Evolutionary conservation across 106 monocot species (phyloP), one percentile per base, ranked within the genome.

Genomic region (Dendrobium nobile): DNA sequence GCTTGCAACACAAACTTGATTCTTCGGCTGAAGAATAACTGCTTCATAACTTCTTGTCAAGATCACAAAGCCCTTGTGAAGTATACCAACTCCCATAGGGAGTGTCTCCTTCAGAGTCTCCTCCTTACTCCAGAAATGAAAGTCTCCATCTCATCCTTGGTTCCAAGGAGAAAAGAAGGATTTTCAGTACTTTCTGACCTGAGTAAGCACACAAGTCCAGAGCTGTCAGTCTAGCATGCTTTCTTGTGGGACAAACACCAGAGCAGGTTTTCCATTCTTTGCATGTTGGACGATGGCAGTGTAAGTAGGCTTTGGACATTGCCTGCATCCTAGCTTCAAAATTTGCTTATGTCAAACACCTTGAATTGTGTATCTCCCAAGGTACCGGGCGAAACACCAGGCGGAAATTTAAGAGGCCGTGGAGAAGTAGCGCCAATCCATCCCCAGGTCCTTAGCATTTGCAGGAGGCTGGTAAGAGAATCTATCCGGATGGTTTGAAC

Each of bases 271-370:
- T 18, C 88, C 91, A 85, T 93, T 95, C 79, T 91, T 95, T 20
- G 95, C 93, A 85, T 99, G 95, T 58, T 99, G 99, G n/a, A 88
- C 87, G 84, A 99, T 87, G 65, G 95, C 91, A 75, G 99, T 91
- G 82, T 93, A 99, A 26, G 91, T 90, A 13, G 99, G 99, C 79
- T 99, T 99, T 33, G 95, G n/a, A 87, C 99, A 99, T 99, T 24
- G 99, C 99, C 73, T 95, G 99, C 99, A 99, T 99, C 80, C 99
- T 91, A 47, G 99, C 95, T 80, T 99, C 99, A 90, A 99, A 99
- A 77, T 93, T 99, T 77, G 89, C 85, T n/a, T 59, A 99, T 95
- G 79, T 99, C 99, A n/a, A 0, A 93, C 86, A 67, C 99, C 99
- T 83, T 95, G 95, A 26, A 99, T n/a, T 99, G 83, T 99, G 99